Conservation (phyloP, 805 yeast genomes). For the Candida boidinii region DNA sequence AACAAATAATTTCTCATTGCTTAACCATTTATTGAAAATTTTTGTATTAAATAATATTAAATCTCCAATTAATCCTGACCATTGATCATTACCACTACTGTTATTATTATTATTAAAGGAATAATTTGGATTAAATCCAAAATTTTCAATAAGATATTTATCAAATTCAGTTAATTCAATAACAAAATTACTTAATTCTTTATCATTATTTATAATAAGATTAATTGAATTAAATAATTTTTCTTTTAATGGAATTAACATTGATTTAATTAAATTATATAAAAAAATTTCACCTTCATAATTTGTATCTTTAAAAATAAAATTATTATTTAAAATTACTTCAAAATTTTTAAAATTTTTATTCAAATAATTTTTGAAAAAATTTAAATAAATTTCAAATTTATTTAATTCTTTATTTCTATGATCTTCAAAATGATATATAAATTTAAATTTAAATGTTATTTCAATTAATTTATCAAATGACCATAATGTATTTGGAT, state of each 20-base stretch:
- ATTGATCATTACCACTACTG: conserved; percentile 12
- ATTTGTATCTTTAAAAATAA: conserved; percentile 14
- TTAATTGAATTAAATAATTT: conserved; percentile 29
- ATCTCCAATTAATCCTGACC: conserved; percentile 20
- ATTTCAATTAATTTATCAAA: conserved; percentile 36
- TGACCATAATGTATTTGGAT: conserved; percentile 40
- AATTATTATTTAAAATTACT: conserved; percentile 19
- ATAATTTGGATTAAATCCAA: conserved; percentile 34
- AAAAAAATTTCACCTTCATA: conserved; percentile 15
- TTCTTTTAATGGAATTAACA: conserved; percentile 36
- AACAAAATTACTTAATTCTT: conserved; percentile 49
- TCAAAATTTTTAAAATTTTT: conserved; percentile 20
- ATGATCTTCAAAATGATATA: conserved; percentile 50
- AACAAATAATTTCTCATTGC: conserved; percentile 44
- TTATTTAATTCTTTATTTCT: conserved; percentile 51
- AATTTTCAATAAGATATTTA: conserved; percentile 30
- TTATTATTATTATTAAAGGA: conserved; percentile 1
- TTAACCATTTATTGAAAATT: conserved; percentile 40
- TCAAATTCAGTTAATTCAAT: conserved; percentile 54
- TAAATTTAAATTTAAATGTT: conserved; percentile 42
- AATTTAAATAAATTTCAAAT: conserved; percentile 65
- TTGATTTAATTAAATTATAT: conserved; percentile 34
- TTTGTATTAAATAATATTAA: conserved; percentile 17
- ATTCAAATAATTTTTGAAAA: conserved; percentile 33
- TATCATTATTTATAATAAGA: conserved; percentile 25